These are phyloP conservation scores for Pseudogymnoascus sp. DNA, from an alignment of 2,329 filamentous ascomycete genomes.

Conservation along the genomic window DNA sequence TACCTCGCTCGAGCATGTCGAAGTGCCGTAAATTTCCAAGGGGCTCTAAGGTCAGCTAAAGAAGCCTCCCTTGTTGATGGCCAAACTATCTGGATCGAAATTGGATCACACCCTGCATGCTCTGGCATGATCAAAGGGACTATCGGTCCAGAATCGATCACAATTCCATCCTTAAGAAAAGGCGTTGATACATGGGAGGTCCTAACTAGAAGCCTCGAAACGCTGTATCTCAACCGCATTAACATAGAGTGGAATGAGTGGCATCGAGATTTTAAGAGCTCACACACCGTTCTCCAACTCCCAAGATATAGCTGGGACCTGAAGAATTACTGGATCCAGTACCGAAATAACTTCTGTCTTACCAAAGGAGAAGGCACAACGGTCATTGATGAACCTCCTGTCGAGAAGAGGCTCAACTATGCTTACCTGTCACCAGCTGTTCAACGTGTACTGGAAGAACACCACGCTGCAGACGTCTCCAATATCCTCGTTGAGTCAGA, in stretches of 20 bases:
- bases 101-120: constrained; percentile 58
- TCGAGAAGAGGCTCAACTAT: constrained; percentile 32
- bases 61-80: constrained; percentile 52
- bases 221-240: constrained; percentile 41
- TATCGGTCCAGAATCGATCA: constrained; percentile 19
- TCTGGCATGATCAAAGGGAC: constrained; percentile 30
- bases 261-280: constrained; percentile 44
- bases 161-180: constrained; percentile 40
- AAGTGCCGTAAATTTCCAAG: constrained; percentile 58
- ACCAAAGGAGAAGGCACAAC: constrained; percentile 45
- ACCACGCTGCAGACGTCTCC: constrained; percentile 40
- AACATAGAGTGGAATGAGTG: constrained; percentile 49
- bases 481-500: constrained; percentile 44
- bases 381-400: constrained; percentile 33
- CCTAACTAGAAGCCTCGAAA: constrained; percentile 37
- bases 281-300: constrained; percentile 43
- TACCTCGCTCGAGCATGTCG: constrained; percentile 58
- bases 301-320: constrained; percentile 53
- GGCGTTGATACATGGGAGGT: constrained; percentile 48
- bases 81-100: constrained; percentile 60
- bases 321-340: constrained; percentile 43
- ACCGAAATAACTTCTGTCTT: constrained; percentile 49
- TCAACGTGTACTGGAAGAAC: constrained; percentile 43
- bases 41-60: constrained; percentile 49
- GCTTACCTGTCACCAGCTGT: constrained; percentile 35